Evolutionary conservation across 2,329 filamentous ascomycete species (phyloP).

Genomic region (Trichoderma sp.): DNA sequence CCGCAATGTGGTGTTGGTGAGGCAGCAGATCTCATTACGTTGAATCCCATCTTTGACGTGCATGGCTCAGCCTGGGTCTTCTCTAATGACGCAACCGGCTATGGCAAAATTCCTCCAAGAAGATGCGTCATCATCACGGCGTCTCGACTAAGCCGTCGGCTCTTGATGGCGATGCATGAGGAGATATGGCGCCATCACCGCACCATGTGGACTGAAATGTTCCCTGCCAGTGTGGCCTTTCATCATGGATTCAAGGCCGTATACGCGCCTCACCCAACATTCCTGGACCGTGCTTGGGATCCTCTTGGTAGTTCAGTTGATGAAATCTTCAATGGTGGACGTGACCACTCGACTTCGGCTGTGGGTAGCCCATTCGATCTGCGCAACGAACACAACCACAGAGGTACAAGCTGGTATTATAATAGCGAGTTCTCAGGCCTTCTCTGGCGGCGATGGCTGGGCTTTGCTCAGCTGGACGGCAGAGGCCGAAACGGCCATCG

Average conservation of each 20-base stretch:
- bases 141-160: constrained; percentile 66
- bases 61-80: constrained; percentile 75
- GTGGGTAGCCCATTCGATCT: constrained; percentile 68
- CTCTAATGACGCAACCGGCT: constrained; percentile 70
- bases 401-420: constrained; percentile 83
- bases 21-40: constrained; percentile 74
- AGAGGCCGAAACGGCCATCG: constrained; percentile 54
- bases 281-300: constrained; percentile 75
- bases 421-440: constrained; percentile 75
- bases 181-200: constrained; percentile 69
- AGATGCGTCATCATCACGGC: constrained; percentile 74
- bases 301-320: constrained; percentile 66
- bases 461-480: constrained; percentile 58
- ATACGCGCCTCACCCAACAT: constrained; percentile 81
- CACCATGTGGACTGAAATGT: constrained; percentile 82
- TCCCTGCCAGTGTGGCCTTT: constrained; percentile 69
- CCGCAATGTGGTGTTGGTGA: constrained; percentile 68
- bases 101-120: constrained; percentile 64
- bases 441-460: constrained; percentile 80
- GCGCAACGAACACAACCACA: constrained; percentile 80
- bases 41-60: constrained; percentile 77
- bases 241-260: constrained; percentile 80
- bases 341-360: constrained; percentile 67
- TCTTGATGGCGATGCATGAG: constrained; percentile 74
- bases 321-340: constrained; percentile 76